Percentiles rank a stretch among this genome's conserved stretches.
phyloP scores from a whole-genome alignment of 352 stramenopile genomes.

The Pythium phragmiticola region DNA sequence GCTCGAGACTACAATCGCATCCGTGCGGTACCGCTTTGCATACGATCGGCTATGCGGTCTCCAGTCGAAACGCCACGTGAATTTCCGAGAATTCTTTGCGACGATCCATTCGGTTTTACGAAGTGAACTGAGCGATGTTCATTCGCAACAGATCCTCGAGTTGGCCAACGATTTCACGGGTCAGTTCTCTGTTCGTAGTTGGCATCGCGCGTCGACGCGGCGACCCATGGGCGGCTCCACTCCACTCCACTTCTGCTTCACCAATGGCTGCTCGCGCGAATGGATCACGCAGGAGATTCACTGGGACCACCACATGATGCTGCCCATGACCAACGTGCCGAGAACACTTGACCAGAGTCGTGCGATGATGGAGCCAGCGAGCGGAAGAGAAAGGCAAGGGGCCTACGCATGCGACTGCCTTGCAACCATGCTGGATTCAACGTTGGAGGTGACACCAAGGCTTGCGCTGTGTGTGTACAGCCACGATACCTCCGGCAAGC shows the following conservation, averaged over 20 bases:
- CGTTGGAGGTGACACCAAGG: slow-evolving; percentile 17
- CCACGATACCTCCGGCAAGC: slow-evolving; percentile 28
- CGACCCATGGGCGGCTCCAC: slow-evolving; percentile 27
- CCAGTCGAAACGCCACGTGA: slow-evolving; percentile 33
- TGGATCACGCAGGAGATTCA: slow-evolving; percentile 49
- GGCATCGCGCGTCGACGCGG: slow-evolving; percentile 40
- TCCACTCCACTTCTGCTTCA: slow-evolving; percentile 54
- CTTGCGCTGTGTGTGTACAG: slow-evolving; percentile 63
- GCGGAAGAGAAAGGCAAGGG: slow-evolving; percentile 58
- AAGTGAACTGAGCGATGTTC: slow-evolving; percentile 45
- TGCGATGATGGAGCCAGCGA: slow-evolving; percentile 33
- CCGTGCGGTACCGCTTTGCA: slow-evolving; percentile 37
- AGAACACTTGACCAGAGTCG: slow-evolving; percentile 59
- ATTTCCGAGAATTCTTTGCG: slow-evolving; percentile 39
- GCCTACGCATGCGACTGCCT: slow-evolving; percentile 54
- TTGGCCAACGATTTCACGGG: slow-evolving; percentile 69
- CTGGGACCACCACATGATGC: slow-evolving; percentile 35
- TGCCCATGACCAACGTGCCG: slow-evolving; percentile 79
- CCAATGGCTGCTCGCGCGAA: slow-evolving; percentile 38
- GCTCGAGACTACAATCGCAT: slow-evolving; percentile 39
- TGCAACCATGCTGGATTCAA: slow-evolving; percentile 57
- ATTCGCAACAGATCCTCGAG: slow-evolving; percentile 67
- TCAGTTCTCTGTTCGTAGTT: slow-evolving; percentile 47
- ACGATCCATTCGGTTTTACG: slow-evolving; percentile 45
- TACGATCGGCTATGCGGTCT: slow-evolving; percentile 48